Conservation (phyloP, 2,329 filamentous ascomycete species). For the Macrophomina pseudophaseolina region DNA sequence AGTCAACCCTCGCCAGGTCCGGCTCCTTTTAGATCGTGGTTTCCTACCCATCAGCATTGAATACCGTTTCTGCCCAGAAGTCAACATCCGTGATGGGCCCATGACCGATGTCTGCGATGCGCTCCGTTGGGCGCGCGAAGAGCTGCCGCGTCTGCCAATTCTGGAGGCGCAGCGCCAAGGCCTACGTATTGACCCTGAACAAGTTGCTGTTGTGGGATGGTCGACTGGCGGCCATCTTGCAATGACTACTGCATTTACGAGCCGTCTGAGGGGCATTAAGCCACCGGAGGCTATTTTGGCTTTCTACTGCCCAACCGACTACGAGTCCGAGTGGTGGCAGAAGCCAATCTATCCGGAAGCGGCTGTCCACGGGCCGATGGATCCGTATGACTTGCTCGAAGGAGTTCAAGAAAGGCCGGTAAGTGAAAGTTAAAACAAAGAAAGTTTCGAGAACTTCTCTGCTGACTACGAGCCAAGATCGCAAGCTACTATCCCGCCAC, state of each 20-base stretch:
- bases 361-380: neutral
- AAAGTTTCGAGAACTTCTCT: no score
- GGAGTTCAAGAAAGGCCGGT: neutral
- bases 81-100: constrained; percentile 51
- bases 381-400: neutral
- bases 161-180: constrained; percentile 11
- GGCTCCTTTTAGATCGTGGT: constrained; percentile 42
- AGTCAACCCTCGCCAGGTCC: constrained; percentile 43
- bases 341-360: no score
- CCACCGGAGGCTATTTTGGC: constrained; percentile 51
- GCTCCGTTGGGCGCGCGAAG: constrained; percentile 44
- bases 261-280: neutral
- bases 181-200: constrained; percentile 36
- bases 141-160: constrained; percentile 33
- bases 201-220: constrained; percentile 54
- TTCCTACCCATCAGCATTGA: constrained; percentile 55
- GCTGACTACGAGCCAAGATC: no score
- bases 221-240: constrained; percentile 56
- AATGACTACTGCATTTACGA: constrained; percentile 50
- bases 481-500: constrained; percentile 29
- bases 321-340: constrained; percentile 34
- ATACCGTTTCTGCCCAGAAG: constrained; percentile 56
- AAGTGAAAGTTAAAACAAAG: no score
- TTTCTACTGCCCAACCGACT: constrained; percentile 54
- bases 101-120: constrained; percentile 53